Evolutionary conservation across 163 green algal genomes (phyloP).

Genomic region (Volvox carteri): DNA sequence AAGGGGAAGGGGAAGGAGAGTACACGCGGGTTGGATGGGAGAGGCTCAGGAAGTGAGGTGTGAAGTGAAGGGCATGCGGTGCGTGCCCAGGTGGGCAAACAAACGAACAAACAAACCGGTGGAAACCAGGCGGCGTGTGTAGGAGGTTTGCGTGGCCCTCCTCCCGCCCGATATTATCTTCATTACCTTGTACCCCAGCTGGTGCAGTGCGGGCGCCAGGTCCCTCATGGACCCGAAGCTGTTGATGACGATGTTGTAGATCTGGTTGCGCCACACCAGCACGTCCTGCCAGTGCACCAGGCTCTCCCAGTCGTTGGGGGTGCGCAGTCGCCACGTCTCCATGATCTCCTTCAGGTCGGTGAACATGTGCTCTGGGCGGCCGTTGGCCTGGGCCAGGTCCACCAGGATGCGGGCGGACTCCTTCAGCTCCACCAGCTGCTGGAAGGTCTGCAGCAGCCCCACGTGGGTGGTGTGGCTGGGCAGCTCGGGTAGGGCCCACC

Average conservation of each 20-base stretch:
- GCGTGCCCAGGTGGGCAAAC: too few species aligned
- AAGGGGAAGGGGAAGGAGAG: background rate
- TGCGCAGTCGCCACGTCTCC: slow-evolving; percentile 95
- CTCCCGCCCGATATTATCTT: too few species aligned
- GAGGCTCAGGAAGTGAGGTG: too few species aligned
- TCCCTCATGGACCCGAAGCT: slow-evolving; percentile 61
- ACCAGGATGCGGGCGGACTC: slow-evolving; percentile 81
- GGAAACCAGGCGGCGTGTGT: too few species aligned
- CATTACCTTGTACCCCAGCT: slow-evolving; percentile 86
- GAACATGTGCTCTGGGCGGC: slow-evolving; percentile 28
- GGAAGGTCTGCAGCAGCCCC: slow-evolving; percentile 76
- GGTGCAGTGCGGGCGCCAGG: slow-evolving; percentile 74
- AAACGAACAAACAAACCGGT: too few species aligned
- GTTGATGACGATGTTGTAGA: slow-evolving; percentile 95
- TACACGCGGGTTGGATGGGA: too few species aligned
- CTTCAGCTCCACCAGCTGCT: slow-evolving; percentile 95
- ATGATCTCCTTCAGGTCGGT: slow-evolving; percentile 88
- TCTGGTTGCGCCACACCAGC: slow-evolving; percentile 96
- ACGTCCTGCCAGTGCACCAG: slow-evolving; percentile 93
- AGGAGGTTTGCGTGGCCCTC: too few species aligned
- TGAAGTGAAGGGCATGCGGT: too few species aligned
- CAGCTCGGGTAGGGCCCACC: slow-evolving; percentile 95
- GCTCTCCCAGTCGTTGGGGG: slow-evolving; percentile 96
- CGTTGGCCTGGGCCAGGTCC: slow-evolving; percentile 60
- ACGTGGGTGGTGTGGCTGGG: slow-evolving; percentile 74